Conservation (phyloP, 345 rosid genomes). For the Populus deltoides region DNA sequence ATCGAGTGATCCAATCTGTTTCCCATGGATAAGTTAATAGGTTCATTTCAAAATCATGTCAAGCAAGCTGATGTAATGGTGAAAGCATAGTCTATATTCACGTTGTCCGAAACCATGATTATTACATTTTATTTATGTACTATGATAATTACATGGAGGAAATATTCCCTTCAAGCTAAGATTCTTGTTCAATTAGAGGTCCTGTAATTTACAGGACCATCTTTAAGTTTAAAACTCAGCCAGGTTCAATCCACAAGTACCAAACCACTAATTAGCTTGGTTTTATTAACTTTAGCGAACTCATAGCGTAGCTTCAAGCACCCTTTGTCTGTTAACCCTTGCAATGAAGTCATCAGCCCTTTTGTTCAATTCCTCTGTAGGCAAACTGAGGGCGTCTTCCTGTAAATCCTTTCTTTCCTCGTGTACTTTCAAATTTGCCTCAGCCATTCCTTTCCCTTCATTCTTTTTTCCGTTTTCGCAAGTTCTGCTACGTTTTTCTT, state of each 20-base stretch:
- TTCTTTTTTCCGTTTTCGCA: slow-evolving; percentile 7
- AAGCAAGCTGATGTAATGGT: background rate
- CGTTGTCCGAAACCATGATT: background rate
- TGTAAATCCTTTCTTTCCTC: slow-evolving; percentile 11
- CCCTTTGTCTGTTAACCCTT: slow-evolving; percentile 54
- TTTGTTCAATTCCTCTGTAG: slow-evolving; percentile 49
- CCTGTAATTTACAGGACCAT: background rate
- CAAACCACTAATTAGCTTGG: background rate
- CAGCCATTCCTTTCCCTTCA: slow-evolving; percentile 1
- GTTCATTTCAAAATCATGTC: background rate
- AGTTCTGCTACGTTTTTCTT: slow-evolving; percentile 12
- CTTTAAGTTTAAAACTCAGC: background rate
- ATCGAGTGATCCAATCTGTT: background rate
- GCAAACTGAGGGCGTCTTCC: slow-evolving; percentile 22
- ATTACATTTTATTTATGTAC: background rate
- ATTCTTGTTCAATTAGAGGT: background rate
- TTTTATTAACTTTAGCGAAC: slow-evolving; percentile 2
- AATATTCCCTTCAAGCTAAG: background rate
- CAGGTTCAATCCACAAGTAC: background rate
- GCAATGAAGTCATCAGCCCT: slow-evolving; percentile 73
- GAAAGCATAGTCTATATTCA: background rate
- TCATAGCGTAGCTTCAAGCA: slow-evolving; percentile 38
- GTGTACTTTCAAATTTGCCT: slow-evolving; percentile 2
- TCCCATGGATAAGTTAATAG: background rate
- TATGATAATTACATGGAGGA: background rate